These are phyloP conservation scores for Fusarium decemcellulare DNA, from an alignment of 2,329 filamentous ascomycete species.

Conservation along the genomic window DNA sequence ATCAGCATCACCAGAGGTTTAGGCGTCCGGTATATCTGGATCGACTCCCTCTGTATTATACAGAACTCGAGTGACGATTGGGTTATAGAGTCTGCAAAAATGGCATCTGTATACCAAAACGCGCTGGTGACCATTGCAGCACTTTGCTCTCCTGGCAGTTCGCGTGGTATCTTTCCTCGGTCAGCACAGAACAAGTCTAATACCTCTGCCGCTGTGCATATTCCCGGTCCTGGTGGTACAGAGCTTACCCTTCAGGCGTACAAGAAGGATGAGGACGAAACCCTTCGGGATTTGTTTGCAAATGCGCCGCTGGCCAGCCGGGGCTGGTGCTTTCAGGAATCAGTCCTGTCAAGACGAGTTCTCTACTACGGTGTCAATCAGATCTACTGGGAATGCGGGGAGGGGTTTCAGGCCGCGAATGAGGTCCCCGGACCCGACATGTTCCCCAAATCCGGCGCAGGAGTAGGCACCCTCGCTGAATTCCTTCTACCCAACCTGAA, in stretches of 20 bases:
- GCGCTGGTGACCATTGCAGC: not conserved
- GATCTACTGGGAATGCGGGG: slow-evolving; percentile 7
- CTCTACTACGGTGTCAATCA: not conserved
- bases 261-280: not conserved
- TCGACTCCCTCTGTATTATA: slow-evolving; percentile 11
- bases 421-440: not conserved
- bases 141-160: not conserved
- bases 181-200: not conserved
- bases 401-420: slow-evolving; percentile 1
- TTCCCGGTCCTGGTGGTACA: not conserved
- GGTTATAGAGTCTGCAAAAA: not conserved
- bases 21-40: slow-evolving; percentile 3
- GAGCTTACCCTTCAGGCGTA: not conserved
- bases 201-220: not conserved
- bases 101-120: slow-evolving; percentile 1
- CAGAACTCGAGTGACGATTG: slow-evolving; percentile 1
- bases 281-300: not conserved
- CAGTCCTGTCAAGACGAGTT: not conserved
- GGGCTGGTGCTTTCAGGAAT: slow-evolving; percentile 12
- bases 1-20: not conserved
- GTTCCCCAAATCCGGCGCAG: not conserved
- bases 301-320: not conserved
- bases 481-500: not conserved
- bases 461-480: not conserved
- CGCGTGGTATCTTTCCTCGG: not conserved